Percentiles rank a stretch among this genome's conserved stretches.
Evolutionary conservation across 2,329 filamentous ascomycete genomes (phyloP).

Genomic region (Drechslerella dactyloides): DNA sequence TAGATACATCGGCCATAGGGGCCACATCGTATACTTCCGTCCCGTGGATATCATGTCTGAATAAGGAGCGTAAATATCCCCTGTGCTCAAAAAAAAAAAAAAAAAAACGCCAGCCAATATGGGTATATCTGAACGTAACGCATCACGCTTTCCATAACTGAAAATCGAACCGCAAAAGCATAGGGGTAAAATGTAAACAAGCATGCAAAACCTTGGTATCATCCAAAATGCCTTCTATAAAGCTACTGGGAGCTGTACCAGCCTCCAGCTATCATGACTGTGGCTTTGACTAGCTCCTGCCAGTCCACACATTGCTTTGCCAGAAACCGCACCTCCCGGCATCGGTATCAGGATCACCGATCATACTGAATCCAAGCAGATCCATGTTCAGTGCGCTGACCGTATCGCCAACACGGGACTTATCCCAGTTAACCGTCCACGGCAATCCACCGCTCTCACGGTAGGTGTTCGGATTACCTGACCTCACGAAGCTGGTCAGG

Average conservation of each 20-base stretch:
- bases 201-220: too few relatives aligned
- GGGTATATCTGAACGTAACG: background rate
- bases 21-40: background rate
- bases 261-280: too few relatives aligned
- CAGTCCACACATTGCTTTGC: conserved; percentile 53
- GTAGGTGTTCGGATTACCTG: conserved; percentile 59
- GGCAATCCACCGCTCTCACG: conserved; percentile 56
- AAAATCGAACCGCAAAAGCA: background rate
- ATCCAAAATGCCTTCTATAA: too few relatives aligned
- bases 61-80: conserved; percentile 22
- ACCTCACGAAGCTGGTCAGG: conserved; percentile 58
- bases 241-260: background rate
- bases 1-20: too few relatives aligned
- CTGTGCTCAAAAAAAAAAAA: background rate
- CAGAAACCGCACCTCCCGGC: conserved; percentile 53
- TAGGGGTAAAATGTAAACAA: too few relatives aligned
- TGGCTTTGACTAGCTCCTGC: conserved; percentile 27
- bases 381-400: conserved; percentile 51
- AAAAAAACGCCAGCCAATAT: background rate
- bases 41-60: conserved; percentile 13
- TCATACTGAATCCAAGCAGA: conserved; percentile 44
- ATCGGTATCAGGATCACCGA: conserved; percentile 50
- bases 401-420: conserved; percentile 43
- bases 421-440: conserved; percentile 57
- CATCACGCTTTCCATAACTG: background rate